These are phyloP conservation scores for Arthrobotrys conoides DNA, from an alignment of 2,329 filamentous ascomycete species.

Conservation along the genomic window DNA sequence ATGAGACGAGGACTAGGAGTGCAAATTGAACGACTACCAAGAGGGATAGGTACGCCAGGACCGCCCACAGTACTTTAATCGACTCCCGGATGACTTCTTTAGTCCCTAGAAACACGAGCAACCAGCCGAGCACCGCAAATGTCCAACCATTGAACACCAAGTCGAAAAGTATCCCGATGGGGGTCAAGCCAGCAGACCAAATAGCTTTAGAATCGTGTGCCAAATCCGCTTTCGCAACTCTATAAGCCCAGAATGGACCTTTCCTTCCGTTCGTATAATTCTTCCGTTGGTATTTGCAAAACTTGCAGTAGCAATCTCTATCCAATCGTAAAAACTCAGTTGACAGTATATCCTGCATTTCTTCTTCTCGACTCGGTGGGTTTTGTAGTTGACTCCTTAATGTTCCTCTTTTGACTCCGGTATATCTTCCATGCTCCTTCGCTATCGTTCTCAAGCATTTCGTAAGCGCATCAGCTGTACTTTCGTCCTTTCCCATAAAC, in stretches of 20 bases:
- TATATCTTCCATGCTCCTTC: conserved; percentile 11
- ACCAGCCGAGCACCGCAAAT: neutral
- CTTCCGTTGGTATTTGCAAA: conserved; percentile 31
- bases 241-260: neutral
- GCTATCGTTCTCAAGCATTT: conserved; percentile 16
- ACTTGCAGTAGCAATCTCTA: conserved; percentile 23
- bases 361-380: neutral
- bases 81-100: neutral
- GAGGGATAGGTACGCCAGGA: neutral
- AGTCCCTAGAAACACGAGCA: neutral
- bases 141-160: neutral
- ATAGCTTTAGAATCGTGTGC: neutral
- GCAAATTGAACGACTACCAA: neutral
- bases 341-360: conserved; percentile 17
- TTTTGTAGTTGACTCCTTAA: neutral
- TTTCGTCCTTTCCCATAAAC: neutral
- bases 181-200: neutral
- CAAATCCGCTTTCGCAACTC: neutral
- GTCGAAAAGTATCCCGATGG: neutral
- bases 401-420: neutral
- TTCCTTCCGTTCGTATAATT: neutral
- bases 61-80: too few species aligned
- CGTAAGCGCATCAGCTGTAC: conserved; percentile 2
- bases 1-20: neutral
- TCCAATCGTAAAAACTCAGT: conserved; percentile 22